Conservation (phyloP, 2,329 filamentous ascomycete species). For the Aquanectria penicillioides region DNA sequence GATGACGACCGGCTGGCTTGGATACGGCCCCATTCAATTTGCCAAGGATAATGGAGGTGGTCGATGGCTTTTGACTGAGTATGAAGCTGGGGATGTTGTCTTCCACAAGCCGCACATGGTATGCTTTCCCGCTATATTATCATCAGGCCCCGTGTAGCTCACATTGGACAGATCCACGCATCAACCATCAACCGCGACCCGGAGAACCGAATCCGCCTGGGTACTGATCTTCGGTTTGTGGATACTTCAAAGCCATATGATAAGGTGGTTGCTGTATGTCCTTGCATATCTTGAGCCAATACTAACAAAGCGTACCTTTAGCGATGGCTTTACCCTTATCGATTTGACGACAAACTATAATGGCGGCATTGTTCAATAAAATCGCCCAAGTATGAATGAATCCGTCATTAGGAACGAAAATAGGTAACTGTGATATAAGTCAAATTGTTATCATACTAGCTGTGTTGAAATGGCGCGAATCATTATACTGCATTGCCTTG, state of each 20-base stretch:
- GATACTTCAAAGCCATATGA: slow-evolving; percentile 26
- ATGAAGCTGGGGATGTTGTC: slow-evolving; percentile 54
- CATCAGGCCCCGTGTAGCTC: rapidly evolving
- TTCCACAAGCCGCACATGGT: slow-evolving; percentile 46
- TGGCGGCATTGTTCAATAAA: no score
- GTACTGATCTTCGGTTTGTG: slow-evolving; percentile 27
- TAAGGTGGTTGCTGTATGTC: background rate
- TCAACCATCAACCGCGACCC: slow-evolving; percentile 28
- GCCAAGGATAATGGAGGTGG: slow-evolving; percentile 36
- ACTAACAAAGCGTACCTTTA: background rate
- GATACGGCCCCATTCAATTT: slow-evolving; percentile 56
- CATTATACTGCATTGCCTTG: no score
- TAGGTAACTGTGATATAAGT: no score
- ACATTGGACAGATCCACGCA: slow-evolving; percentile 13
- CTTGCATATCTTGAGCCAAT: no score
- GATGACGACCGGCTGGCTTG: slow-evolving; percentile 64
- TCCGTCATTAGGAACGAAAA: no score
- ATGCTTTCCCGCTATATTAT: rapidly evolving
- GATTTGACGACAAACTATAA: background rate
- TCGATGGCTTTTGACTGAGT: slow-evolving; percentile 49
- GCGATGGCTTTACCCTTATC: slow-evolving; percentile 1
- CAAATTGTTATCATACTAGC: no score
- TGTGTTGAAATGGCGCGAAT: no score
- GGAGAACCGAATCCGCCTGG: slow-evolving; percentile 23
- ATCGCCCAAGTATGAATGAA: no score